These are phyloP conservation scores for Vitis riparia DNA, from an alignment of 164 flowering plant species.

Conservation along the genomic window DNA sequence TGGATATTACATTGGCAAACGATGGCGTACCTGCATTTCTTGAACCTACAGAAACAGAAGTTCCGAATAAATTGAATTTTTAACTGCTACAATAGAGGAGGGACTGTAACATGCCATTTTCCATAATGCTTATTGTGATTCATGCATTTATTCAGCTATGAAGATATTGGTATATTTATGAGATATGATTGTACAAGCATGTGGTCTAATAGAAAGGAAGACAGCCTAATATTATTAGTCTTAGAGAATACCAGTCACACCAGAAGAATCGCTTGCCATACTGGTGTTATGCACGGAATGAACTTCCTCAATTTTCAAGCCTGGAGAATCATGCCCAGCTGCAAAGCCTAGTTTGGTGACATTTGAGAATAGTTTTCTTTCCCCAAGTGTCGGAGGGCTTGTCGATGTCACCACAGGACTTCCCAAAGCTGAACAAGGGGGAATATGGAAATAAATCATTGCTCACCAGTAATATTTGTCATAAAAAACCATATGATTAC, in stretches of 20 bases:
- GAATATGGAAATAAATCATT: neutral
- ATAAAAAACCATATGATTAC: neutral
- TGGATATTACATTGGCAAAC: constrained; percentile 73
- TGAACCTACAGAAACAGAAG: constrained; percentile 39
- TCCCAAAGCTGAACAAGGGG: constrained; percentile 59
- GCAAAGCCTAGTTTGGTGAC: constrained; percentile 94
- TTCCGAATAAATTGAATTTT: neutral
- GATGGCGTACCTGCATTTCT: constrained; percentile 42
- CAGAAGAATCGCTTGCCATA: constrained; percentile 31
- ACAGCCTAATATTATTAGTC: too few species aligned
- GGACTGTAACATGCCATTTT: neutral
- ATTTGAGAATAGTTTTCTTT: constrained; percentile 67
- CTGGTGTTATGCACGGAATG: constrained; percentile 22
- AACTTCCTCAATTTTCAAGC: constrained; percentile 47
- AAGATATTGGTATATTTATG: too few species aligned
- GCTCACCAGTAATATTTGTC: neutral
- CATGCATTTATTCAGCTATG: too few species aligned
- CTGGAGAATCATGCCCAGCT: constrained; percentile 79
- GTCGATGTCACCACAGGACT: constrained; percentile 49
- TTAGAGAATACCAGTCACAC: constrained; percentile 24
- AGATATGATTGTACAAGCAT: too few species aligned
- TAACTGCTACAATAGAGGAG: neutral
- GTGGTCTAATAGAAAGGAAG: too few species aligned
- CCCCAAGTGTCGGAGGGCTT: constrained; percentile 60
- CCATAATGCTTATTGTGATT: too few species aligned